A percentile compares a stretch with the other conserved stretches of the same genome.
Evolutionary conservation across 352 stramenopile genomes (phyloP).

Genomic region (Globisporangium nunn): DNA sequence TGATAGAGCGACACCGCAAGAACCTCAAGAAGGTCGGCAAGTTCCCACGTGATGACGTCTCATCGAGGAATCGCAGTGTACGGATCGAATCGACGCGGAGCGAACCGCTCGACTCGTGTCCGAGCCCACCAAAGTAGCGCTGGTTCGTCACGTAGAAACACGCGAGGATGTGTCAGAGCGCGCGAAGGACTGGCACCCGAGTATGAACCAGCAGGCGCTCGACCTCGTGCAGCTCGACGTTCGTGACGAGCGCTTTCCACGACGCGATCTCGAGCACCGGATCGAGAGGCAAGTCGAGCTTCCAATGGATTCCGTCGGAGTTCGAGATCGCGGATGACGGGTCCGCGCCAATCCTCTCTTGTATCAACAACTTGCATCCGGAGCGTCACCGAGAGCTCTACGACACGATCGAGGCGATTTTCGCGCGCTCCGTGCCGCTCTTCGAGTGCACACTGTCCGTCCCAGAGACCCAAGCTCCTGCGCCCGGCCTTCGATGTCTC

Average conservation of each 20-base stretch:
- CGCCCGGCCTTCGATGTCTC: neutral
- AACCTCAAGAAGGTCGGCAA: too few relatives aligned
- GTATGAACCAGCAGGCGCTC: slow-evolving; percentile 39
- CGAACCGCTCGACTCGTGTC: slow-evolving; percentile 10
- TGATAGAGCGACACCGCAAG: too few relatives aligned
- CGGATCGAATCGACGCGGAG: too few relatives aligned
- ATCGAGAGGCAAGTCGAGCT: slow-evolving; percentile 2
- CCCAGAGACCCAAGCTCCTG: neutral
- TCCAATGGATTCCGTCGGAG: slow-evolving; percentile 39
- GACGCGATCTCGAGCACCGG: neutral
- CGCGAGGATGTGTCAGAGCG: slow-evolving; percentile 33
- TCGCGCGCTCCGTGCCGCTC: slow-evolving; percentile 27
- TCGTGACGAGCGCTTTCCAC: slow-evolving; percentile 14
- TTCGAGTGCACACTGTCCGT: slow-evolving; percentile 24
- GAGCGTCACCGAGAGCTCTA: slow-evolving; percentile 20
- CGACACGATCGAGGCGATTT: slow-evolving; percentile 20
- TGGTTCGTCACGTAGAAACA: slow-evolving; percentile 16
- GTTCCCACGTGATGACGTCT: too few relatives aligned
- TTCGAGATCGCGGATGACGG: slow-evolving; percentile 18
- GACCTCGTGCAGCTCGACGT: slow-evolving; percentile 40
- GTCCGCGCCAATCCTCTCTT: slow-evolving; percentile 21
- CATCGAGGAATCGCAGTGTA: too few relatives aligned
- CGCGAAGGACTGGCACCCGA: slow-evolving; percentile 50
- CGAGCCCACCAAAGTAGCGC: slow-evolving; percentile 17
- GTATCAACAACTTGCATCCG: slow-evolving; percentile 55